Evolutionary conservation across 352 stramenopile species (phyloP), one percentile per base, ranked within the genome.

Genomic region (Phytophthora cryptogea): DNA sequence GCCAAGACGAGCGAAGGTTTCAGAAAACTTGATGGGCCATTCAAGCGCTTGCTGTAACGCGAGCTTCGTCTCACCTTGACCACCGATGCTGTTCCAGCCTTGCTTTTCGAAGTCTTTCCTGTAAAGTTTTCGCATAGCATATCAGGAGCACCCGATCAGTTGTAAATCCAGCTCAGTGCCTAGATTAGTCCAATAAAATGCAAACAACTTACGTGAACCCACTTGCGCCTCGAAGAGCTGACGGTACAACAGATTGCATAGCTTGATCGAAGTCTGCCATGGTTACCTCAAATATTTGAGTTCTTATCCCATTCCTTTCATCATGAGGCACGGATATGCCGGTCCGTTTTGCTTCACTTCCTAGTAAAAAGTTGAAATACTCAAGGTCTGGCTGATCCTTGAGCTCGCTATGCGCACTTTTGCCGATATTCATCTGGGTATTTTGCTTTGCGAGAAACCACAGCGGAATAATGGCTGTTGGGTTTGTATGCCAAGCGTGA

Each of bases 31-130:
- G 47, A 96, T 63, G 0, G 92, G 92, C 90, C 89, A 98, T 49
- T 97, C 89, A 6, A 98, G 70, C 17, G 79, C 83, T 40, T 97
- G 87, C 47, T 92, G 78, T n/a, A 92, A 56, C 10, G 84, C 78
- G 6, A 90, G 52, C 33, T 95, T 95, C 20, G 83, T 86, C 14
- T 76, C 56, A 11, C 76, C 66, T 42, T 93, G 83, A 2, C 86
- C 86, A 28, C 86, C 86, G 54, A 95, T 94, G 44, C 68, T 77
- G 52, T 89, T 73, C 86, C 86, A 95, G 1, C 74, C 75, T 39
- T 84, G 65, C 16, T 74, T 65, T 28, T 90, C 78, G 27, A 85
- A 74, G 37, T 81, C 61, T 36, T 86, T 89, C 37, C 78, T 88
- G 50, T 14, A 55, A 55, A 33, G 31, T 27, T 54, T 63, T 35